phyloP scores from a whole-genome alignment of 1,284 basidiomycete species.

The Boletus sp. region DNA sequence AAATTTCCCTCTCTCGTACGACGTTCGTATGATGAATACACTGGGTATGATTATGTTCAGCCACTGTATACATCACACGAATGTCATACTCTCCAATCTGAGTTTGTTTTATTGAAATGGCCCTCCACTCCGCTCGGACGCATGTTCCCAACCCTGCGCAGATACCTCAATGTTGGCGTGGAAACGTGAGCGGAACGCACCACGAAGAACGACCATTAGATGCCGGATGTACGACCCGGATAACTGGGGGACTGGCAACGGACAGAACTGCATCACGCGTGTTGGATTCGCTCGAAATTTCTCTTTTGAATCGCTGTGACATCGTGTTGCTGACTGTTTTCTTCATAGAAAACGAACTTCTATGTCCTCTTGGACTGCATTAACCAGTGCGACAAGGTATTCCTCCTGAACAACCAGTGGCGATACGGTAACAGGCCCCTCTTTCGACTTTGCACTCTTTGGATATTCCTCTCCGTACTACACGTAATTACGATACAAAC shows the following conservation, averaged over 20 bases:
- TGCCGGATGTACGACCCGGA: constrained; percentile 54
- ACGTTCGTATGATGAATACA: no score
- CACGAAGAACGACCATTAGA: constrained; percentile 73
- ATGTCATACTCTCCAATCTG: no score
- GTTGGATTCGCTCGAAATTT: constrained; percentile 60
- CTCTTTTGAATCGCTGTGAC: constrained; percentile 16
- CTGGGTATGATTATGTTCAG: no score
- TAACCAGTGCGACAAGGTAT: constrained; percentile 51
- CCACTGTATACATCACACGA: no score
- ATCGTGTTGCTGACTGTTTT: neutral
- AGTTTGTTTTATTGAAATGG: no score
- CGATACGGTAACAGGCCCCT: neutral
- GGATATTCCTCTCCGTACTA: neutral
- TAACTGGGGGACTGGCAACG: constrained; percentile 60
- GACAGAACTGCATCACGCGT: constrained; percentile 76
- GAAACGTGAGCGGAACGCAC: constrained; percentile 64
- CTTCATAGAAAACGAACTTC: constrained; percentile 59
- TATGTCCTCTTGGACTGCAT: constrained; percentile 59
- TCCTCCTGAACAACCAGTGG: constrained; percentile 45
- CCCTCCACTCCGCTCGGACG: constrained; percentile 79
- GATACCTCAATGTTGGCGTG: constrained; percentile 69
- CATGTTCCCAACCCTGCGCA: constrained; percentile 58
- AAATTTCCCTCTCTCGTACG: no score
- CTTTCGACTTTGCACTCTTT: neutral
- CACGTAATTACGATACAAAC: neutral